Evolutionary conservation across 2,329 filamentous ascomycete species (phyloP), one percentile per base, ranked within the genome.

Genomic region (Trichoderma sp.): DNA sequence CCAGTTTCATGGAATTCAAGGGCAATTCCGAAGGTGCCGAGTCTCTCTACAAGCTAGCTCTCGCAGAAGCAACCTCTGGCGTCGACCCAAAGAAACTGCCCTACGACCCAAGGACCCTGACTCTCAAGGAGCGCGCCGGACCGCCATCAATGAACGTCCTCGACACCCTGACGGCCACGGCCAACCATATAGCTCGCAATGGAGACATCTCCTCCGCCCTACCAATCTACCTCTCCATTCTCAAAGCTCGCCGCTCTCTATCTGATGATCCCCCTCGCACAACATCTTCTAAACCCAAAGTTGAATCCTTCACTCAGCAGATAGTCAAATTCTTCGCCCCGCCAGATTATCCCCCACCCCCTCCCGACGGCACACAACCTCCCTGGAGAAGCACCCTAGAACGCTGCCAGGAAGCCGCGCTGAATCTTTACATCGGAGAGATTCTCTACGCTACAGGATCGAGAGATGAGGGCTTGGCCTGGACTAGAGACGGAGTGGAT

Each of bases 371-470:
- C 69, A 88, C 92, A 61, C 82, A 88, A 3, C 86, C 91, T 0
- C 89, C 95, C 0, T 82, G 86, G 71, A 91, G 93, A 61, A 88
- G 88, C 70, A 79, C 89, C 11, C 84, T 86, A 32, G 89, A 93
- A 74, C 87, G 88, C 47, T 98, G 95, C 81, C 92, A 96, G 75
- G 95, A 98, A 81, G 94, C 94, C 3, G 93, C 90, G 0, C 83
- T 98, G 15, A 94, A 94, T 85, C 87, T 94, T 28, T 96, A 97
- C 81, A 95, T 98, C 74, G 95, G 95, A 72, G 95, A 98, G 83
- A 97, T 98, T 66, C 87, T 98, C 36, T 98, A 92, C 80, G 89
- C 93, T 0, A 88, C 88, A 5, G 76, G 78, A 1, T 82, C 81
- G 21, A 84, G 85, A 65, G 90, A 93, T 63, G 91, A 92, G 73